phyloP scores from a whole-genome alignment of 495 filamentous ascomycete genomes.

The Filosporella fistucella region DNA sequence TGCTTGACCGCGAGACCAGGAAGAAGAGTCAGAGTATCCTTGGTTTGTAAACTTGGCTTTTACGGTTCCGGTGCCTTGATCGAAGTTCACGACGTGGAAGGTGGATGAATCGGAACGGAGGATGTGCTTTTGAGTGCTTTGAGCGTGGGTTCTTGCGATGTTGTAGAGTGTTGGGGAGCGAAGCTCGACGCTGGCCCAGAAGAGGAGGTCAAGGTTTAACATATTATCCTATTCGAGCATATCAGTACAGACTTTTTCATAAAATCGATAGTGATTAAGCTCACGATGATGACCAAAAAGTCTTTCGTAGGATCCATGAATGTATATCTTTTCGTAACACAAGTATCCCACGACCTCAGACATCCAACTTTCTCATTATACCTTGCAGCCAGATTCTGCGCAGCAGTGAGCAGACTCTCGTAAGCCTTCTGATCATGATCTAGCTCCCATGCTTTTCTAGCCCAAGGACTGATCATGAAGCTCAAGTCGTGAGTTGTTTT shows the following conservation, averaged over 20 bases:
- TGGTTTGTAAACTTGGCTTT: constrained; percentile 31
- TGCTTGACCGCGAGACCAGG: constrained; percentile 36
- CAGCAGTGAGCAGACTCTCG: constrained; percentile 27
- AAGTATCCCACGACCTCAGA: constrained; percentile 29
- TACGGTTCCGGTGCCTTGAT: constrained; percentile 21
- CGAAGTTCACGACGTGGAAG: constrained; percentile 34
- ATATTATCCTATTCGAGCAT: constrained; percentile 7
- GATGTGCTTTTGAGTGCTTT: constrained; percentile 23
- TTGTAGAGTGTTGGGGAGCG: constrained; percentile 16
- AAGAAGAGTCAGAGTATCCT: constrained; percentile 30
- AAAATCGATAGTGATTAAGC: constrained; percentile 25
- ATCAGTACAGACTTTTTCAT: neutral
- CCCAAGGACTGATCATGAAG: constrained; percentile 35
- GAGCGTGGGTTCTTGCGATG: constrained; percentile 31
- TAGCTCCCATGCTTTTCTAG: constrained; percentile 27
- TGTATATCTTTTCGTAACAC: constrained; percentile 25
- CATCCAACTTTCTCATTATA: constrained; percentile 25
- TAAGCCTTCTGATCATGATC: constrained; percentile 25
- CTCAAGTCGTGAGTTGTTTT: constrained; percentile 35
- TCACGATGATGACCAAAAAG: constrained; percentile 34
- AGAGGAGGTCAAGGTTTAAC: constrained; percentile 33
- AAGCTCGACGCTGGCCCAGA: constrained; percentile 27
- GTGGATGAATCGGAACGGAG: constrained; percentile 29
- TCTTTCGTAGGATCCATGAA: constrained; percentile 16
- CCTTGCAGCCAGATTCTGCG: constrained; percentile 26